Percentiles rank a stretch among this genome's conserved stretches.
phyloP scores from a whole-genome alignment of 1,284 basidiomycete species.

The Sanghuangporus baumii region DNA sequence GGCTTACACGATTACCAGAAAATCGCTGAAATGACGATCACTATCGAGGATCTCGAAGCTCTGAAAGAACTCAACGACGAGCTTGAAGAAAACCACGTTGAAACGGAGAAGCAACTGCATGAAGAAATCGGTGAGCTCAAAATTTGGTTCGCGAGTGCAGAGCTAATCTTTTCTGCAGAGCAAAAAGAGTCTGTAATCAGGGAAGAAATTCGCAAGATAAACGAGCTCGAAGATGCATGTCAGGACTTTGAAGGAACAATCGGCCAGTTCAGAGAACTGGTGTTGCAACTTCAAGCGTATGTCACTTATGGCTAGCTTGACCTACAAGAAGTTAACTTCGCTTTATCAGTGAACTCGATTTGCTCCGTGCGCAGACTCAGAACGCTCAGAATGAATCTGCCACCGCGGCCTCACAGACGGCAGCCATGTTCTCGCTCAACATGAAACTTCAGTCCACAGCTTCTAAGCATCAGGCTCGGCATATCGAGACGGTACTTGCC shows the following conservation, averaged over 20 bases:
- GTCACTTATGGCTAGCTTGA: constrained; percentile 19
- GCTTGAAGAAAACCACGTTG: constrained; percentile 93
- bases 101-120: constrained; percentile 89
- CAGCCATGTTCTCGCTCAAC: constrained; percentile 87
- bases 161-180: constrained; percentile 38
- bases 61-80: constrained; percentile 96
- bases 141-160: neutral
- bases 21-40: constrained; percentile 94
- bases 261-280: constrained; percentile 85
- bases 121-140: constrained; percentile 73
- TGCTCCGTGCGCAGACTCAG: constrained; percentile 76
- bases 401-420: constrained; percentile 66
- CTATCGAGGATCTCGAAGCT: constrained; percentile 93
- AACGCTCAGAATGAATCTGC: constrained; percentile 79
- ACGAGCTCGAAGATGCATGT: constrained; percentile 69
- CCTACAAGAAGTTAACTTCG: neutral
- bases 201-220: constrained; percentile 61
- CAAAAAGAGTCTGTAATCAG: constrained; percentile 64
- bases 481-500: constrained; percentile 82
- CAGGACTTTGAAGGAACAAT: constrained; percentile 87
- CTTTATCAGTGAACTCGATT: constrained; percentile 69
- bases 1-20: constrained; percentile 44
- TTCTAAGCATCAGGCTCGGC: constrained; percentile 82
- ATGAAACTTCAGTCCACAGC: constrained; percentile 87
- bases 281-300: constrained; percentile 75